These are phyloP conservation scores for Senecio squalidus DNA, from an alignment of 140 eudicot species.

Conservation along the genomic window DNA sequence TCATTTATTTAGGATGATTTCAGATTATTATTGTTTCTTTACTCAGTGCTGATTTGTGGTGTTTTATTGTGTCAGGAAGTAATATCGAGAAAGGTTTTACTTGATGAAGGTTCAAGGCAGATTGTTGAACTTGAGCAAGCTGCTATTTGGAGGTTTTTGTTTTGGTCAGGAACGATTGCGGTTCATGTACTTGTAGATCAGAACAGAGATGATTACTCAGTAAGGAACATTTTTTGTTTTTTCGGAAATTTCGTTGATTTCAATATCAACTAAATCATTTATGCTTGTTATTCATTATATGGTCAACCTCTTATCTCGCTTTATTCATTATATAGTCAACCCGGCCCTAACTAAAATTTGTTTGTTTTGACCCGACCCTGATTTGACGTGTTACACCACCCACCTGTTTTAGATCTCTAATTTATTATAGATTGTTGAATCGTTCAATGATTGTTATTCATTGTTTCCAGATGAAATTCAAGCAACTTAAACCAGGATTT, in stretches of 20 bases:
- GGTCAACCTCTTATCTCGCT: too few species aligned
- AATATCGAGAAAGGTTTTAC: conserved; percentile 67
- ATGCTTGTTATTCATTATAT: too few species aligned
- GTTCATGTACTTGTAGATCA: conserved; percentile 96
- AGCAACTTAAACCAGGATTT: conserved; percentile 78
- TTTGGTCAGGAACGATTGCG: conserved; percentile 94
- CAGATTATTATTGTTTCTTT: background rate
- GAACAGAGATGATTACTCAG: conserved; percentile 79
- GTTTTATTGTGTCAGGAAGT: conserved; percentile 63
- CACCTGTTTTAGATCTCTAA: background rate
- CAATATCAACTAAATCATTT: too few species aligned
- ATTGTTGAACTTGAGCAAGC: conserved; percentile 95
- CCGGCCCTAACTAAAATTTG: background rate
- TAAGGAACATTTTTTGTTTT: conserved; percentile 28
- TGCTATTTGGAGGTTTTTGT: conserved; percentile 91
- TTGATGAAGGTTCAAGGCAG: conserved; percentile 89
- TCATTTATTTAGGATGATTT: background rate
- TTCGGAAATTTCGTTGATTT: background rate
- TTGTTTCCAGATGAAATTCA: conserved; percentile 72
- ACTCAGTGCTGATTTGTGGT: conserved; percentile 12
- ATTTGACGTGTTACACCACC: background rate
- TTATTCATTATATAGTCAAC: too few species aligned
- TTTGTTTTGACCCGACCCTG: background rate
- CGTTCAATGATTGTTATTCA: background rate
- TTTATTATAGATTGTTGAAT: background rate